Conservation (phyloP, 805 yeast genomes). For the Candida broadrunensis region DNA sequence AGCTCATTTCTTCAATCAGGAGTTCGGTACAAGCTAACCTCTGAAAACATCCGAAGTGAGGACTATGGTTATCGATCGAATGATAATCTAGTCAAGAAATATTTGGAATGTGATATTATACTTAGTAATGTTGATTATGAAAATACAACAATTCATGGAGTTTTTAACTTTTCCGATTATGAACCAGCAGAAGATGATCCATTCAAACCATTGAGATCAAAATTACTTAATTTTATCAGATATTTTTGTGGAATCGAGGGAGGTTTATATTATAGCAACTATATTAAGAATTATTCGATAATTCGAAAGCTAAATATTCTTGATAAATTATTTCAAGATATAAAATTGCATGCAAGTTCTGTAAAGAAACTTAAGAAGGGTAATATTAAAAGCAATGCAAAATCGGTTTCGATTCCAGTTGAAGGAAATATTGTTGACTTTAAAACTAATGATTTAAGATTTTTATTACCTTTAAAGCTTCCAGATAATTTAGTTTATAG, state of each 20-base stretch:
- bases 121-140: constrained; percentile 19
- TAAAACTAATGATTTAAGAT: constrained; percentile 33
- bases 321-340: constrained; percentile 8
- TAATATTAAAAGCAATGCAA: neutral
- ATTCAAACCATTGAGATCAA: neutral
- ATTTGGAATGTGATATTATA: constrained; percentile 11
- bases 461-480: constrained; percentile 10
- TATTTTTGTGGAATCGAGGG: constrained; percentile 11
- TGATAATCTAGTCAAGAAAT: neutral
- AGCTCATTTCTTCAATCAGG: constrained; percentile 23
- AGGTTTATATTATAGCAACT: constrained; percentile 1
- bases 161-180: constrained; percentile 9
- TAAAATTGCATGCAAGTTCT: constrained; percentile 2
- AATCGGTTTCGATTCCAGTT: constrained; percentile 5
- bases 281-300: constrained; percentile 5
- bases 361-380: no score
- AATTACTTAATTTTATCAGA: constrained; percentile 7
- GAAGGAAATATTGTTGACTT: constrained; percentile 34
- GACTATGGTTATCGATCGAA: neutral
- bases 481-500: constrained; percentile 5
- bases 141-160: constrained; percentile 14
- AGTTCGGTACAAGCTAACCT: neutral
- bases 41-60: neutral
- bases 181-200: neutral
- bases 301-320: constrained; percentile 12